These are phyloP conservation scores for Leucosporidium creatinivorum DNA, from an alignment of 768 basidiomycete genomes.

Conservation along the genomic window DNA sequence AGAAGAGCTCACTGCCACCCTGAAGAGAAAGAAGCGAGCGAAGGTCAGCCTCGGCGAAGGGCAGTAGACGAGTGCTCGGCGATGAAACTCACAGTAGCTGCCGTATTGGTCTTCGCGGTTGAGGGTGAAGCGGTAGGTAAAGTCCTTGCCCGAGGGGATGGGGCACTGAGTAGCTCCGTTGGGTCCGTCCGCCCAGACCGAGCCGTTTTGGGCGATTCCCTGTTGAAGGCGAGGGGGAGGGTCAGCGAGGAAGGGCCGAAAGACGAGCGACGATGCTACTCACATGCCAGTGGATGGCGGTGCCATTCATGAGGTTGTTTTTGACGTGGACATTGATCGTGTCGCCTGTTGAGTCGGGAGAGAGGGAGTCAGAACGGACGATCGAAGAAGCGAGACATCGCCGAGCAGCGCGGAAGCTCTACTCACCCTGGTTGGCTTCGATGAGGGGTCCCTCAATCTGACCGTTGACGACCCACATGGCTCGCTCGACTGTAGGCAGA, in stretches of 20 bases:
- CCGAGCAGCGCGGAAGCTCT: too few relatives aligned
- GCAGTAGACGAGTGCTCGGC: too few relatives aligned
- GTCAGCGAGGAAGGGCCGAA: too few relatives aligned
- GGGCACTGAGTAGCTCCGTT: constrained; percentile 36
- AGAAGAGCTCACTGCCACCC: constrained; percentile 23
- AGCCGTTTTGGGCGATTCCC: constrained; percentile 36
- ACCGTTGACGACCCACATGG: constrained; percentile 18
- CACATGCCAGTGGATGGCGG: constrained; percentile 26
- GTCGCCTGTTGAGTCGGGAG: constrained; percentile 10
- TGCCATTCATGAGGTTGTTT: constrained; percentile 30
- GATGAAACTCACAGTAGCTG: too few relatives aligned
- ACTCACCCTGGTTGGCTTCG: constrained; percentile 36
- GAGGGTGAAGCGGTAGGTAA: constrained; percentile 37
- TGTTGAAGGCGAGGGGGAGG: constrained; percentile 1
- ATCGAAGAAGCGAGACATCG: neutral
- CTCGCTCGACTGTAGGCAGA: neutral
- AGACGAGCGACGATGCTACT: neutral
- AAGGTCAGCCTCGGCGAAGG: neutral
- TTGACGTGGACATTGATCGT: constrained; percentile 33
- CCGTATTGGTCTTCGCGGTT: constrained; percentile 8
- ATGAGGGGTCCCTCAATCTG: constrained; percentile 30
- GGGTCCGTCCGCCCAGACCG: constrained; percentile 35
- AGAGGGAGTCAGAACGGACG: neutral
- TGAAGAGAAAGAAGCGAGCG: neutral
- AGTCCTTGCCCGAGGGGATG: constrained; percentile 26